Evolutionary conservation across 306 rosid species (phyloP).

Genomic region (Purshia tridentata): DNA sequence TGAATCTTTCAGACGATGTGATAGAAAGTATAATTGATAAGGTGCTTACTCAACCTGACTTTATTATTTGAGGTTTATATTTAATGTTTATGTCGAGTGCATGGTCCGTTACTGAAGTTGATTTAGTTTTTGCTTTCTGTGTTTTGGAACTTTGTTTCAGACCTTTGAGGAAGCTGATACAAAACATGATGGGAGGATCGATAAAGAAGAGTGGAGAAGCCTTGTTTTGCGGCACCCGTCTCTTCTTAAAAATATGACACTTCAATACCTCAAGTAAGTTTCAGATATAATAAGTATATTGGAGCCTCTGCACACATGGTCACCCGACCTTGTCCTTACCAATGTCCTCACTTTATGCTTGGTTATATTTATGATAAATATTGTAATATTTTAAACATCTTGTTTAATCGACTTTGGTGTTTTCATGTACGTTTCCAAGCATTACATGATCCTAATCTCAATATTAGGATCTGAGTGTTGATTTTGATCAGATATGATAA

Average conservation of each 20-base stretch:
- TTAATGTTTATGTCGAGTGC: background rate
- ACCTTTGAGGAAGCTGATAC: conserved; percentile 99
- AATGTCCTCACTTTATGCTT: background rate
- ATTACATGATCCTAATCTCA: background rate
- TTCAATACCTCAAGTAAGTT: conserved; percentile 92
- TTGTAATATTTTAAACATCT: background rate
- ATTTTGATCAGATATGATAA: background rate
- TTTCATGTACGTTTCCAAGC: background rate
- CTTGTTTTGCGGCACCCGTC: conserved; percentile 93
- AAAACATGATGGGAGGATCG: conserved; percentile 93
- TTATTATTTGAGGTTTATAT: background rate
- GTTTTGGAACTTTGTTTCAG: conserved; percentile 37
- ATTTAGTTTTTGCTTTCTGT: background rate
- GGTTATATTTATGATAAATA: background rate
- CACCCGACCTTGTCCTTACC: background rate
- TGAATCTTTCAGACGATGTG: conserved; percentile 95
- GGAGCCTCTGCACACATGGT: background rate
- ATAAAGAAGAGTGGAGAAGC: conserved; percentile 98
- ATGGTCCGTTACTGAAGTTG: background rate
- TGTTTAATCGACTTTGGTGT: background rate
- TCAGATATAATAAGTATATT: background rate
- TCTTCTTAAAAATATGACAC: conserved; percentile 95
- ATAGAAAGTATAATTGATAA: conserved; percentile 98
- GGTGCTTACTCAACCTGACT: conserved; percentile 42
- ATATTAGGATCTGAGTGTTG: background rate